Evolutionary conservation across 805 yeast genomes (phyloP).

Genomic region (Candida oleophila): DNA sequence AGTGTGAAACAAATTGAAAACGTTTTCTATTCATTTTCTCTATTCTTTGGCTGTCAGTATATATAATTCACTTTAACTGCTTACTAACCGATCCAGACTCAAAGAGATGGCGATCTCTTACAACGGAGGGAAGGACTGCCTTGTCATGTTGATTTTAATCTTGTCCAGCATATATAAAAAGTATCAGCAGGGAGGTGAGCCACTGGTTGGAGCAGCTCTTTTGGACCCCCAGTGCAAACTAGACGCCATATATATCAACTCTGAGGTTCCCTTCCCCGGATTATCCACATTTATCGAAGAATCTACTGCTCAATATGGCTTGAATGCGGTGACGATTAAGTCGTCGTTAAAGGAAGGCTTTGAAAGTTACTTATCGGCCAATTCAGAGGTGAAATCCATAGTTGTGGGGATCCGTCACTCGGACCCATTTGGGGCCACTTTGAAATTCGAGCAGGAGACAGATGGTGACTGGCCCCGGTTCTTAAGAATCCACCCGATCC

Average conservation of each 20-base stretch:
- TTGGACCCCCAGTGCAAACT: constrained; percentile 36
- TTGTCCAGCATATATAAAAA: constrained; percentile 49
- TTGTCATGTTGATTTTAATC: constrained; percentile 78
- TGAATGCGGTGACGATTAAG: constrained; percentile 47
- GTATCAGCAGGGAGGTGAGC: background rate
- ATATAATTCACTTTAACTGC: too few species aligned
- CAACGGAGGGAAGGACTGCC: constrained; percentile 97
- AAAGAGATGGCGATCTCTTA: constrained; percentile 73
- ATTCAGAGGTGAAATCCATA: constrained; percentile 64
- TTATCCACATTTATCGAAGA: constrained; percentile 62
- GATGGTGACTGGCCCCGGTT: constrained; percentile 93
- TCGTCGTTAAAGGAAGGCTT: constrained; percentile 69
- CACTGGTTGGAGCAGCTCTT: constrained; percentile 4
- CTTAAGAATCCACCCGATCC: constrained; percentile 79
- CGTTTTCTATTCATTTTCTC: too few species aligned
- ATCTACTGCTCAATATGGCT: constrained; percentile 54
- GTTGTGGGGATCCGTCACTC: constrained; percentile 85
- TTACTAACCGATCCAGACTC: constrained; percentile 17
- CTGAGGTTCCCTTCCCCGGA: constrained; percentile 69
- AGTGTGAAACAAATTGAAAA: too few species aligned
- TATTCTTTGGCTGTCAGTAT: too few species aligned
- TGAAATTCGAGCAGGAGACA: constrained; percentile 66
- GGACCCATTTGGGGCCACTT: constrained; percentile 75
- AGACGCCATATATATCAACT: constrained; percentile 71
- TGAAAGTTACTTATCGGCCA: constrained; percentile 50